Evolutionary conservation across 768 basidiomycete genomes (phyloP), one percentile per base, ranked within the genome.

Genomic region (Sporobolomyces roseus): DNA sequence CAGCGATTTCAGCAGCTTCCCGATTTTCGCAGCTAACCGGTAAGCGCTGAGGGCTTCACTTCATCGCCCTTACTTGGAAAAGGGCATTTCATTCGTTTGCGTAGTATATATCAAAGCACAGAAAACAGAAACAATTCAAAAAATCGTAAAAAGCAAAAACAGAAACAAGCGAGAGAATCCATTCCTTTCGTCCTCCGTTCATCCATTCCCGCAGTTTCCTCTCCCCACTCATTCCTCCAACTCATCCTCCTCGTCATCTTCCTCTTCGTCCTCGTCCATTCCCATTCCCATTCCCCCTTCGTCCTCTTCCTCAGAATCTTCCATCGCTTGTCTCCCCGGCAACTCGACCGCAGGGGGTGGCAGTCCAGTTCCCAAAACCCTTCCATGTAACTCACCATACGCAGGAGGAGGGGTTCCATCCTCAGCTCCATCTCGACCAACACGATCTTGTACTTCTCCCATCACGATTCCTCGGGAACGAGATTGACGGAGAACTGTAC

Each of bases 321-420:
- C 65, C 25, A 59, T 27, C 33, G 63, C 67, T 35, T 68, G 67
- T 14, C 58, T 60, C 9, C 38, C 38, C 29, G 38, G 21, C 14
- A 51, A 35, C 17, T 36, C 58, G 2, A 30, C 33, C 36, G 59
- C 17, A 16, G 21, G 45, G 43, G 58, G 68, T 12, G 63, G 68
- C 21, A 55, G 19, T 0, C 63, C 68, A 36, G 68, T 70, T 23
- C 68, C 68, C 23, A 70, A 61, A 8, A 65, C 68, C 13, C 68
- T 16, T 3, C 68, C 68, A 32, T 60, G 62, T 23, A 61, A 21
- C n/a, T 33, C 52, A 6, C 63, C 68, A 21, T 65, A 65, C 27
- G 58, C 27, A 2, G 68, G 63, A 45, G 68, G 63, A 8, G 48
- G 36, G 32, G 60, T 55, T 19, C 49, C 66, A 0, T 49, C 41